Evolutionary conservation across 1,284 basidiomycete species (phyloP).

Genomic region (Singerocomus inundabilis): DNA sequence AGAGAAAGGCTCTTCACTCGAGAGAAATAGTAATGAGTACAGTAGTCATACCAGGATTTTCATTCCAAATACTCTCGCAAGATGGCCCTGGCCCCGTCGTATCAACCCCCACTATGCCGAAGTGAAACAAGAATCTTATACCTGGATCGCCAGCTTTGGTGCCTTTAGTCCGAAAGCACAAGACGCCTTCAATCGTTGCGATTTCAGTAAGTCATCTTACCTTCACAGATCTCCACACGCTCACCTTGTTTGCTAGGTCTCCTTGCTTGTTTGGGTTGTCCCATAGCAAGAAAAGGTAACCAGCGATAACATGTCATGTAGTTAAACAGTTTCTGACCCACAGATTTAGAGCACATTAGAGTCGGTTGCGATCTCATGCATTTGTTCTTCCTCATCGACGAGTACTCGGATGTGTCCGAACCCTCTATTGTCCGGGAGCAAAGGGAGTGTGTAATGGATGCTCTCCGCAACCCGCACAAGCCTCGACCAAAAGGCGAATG

Average conservation of each 20-base stretch:
- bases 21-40: too few species aligned
- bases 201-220: background rate
- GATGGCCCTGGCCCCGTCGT: too few species aligned
- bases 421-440: conserved; percentile 27
- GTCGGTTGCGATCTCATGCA: conserved; percentile 43
- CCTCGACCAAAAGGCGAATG: conserved; percentile 13
- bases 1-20: background rate
- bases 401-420: too few species aligned
- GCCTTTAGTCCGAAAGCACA: conserved; percentile 9
- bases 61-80: conserved; percentile 9
- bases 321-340: background rate
- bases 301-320: too few species aligned
- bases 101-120: too few species aligned
- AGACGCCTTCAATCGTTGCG: too few species aligned
- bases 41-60: conserved; percentile 3
- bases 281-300: conserved; percentile 9
- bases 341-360: conserved; percentile 7
- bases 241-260: background rate
- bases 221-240: background rate
- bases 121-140: background rate
- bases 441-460: conserved; percentile 38
- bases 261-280: conserved; percentile 7
- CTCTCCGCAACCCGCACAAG: conserved; percentile 22
- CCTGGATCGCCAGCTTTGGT: conserved; percentile 2
- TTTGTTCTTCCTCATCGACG: conserved; percentile 41